Base-by-base conservation (phyloP, 177 flowering plant genomes). In the Vitis hybrid region DNA sequence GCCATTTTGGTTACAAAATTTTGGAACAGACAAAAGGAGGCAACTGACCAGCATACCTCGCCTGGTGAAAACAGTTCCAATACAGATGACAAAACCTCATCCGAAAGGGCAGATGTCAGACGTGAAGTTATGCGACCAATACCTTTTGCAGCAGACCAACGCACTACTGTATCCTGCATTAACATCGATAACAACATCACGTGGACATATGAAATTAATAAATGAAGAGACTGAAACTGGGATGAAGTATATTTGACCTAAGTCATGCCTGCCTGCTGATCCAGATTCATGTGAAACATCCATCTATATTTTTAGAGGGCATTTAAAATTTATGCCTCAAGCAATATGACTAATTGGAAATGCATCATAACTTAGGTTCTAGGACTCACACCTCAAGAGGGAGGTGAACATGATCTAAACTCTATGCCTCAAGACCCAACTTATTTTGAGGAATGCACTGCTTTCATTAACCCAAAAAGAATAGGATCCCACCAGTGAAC, bases 61-160 rank as follows among this genome's bases (percentile, higher is more conserved):
- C 89, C 85, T 14, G 81, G 84, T 68, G 96, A 89, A 84, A 91
- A 95, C 56, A 93, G 88, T 78, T 95, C 97, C 78, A 93, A 70
- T 14, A 93, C 88, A 73, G 98, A 92, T 51, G 90, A 83, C 48
- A 93, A 75, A 51, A 95, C 91, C 81, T 91, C 97, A 73, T 95
- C 98, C 4, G 97, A 67, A 57, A 91, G 93, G 58, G 80, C 62
- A 74, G 86, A 87, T 68, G 99, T 90, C 52, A 93, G 77, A 65
- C 94, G 87, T 65, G 94, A 86, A 69, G 98, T 86, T 63, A 91
- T 79, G 21, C 98, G 97, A 21, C 99, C 99, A 65, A 95, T 78
- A 75, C 99, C 99, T 84, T 94, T 94, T 68, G 99, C 97, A 76
- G 98, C 97, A 81, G 98, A 91, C 99, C 99, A 95, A 51, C 98